Evolutionary conservation across 1,139 yeast species (phyloP), one percentile per base, ranked within the genome.

Genomic region (Debaryomyces singareniensis): DNA sequence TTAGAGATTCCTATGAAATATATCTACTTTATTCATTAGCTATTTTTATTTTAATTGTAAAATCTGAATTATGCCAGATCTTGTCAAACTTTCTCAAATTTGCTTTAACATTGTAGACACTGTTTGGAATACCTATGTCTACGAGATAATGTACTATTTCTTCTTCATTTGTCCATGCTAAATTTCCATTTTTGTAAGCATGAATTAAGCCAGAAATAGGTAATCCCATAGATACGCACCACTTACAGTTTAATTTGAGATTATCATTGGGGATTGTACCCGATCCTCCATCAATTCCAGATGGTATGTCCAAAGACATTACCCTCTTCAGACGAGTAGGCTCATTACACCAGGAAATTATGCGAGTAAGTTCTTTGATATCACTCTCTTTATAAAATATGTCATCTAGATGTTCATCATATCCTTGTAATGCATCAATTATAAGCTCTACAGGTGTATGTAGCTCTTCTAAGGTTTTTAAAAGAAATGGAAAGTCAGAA

Each of bases 261-360:
- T 51, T 39, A 3, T 47, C 42, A 24, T 55, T 57, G 36, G 51
- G 51, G 2, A 58, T 47, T 4, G 78, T 68, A 5, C 95, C 96
- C 0, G 93, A 78, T 4, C 94, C 85, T 5, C 93, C 81, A 47
- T 86, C 95, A 25, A 83, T 64, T 5, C 96, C 96, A 0, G 89
- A 72, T 3, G 95, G 93, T 20, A 84, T 73, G 45, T 86, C 95
- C 16, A 87, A 53, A 0, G 95, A 81, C 61, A 84, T 59, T 10
- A 78, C 58, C 29, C 74, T 70, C 5, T 69, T 58, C 27, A 59
- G 58, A 24, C 60, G 62, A 10, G 49, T 49, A n/a, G 70, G 70
- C 29, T 60, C 61, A 40, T 82, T 81, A 37, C 83, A 74, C 95
- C 96, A 87, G 12, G 56, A 56, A 16, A 84, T 68, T 15, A 81